Conservation (phyloP, 805 yeast species). For the Metschnikowia borealis region DNA sequence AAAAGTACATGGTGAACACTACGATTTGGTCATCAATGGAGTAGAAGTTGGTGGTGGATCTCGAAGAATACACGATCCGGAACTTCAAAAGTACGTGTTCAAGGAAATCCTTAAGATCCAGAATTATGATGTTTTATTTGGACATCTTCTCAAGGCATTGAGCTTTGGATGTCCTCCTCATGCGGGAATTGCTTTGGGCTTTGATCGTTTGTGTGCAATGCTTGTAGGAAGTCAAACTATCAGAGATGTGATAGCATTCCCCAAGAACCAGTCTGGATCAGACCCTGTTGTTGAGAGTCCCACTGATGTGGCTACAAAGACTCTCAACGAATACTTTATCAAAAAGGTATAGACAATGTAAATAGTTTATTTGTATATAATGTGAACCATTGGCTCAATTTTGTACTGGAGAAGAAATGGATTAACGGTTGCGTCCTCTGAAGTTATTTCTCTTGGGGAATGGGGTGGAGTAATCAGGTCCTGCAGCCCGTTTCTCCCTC, state of each 20-base stretch:
- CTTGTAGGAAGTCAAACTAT: constrained; percentile 71
- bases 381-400: neutral
- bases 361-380: neutral
- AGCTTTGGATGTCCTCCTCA: constrained; percentile 97
- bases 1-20: constrained; percentile 80
- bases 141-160: constrained; percentile 79
- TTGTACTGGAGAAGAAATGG: neutral
- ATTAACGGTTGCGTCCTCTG: constrained; percentile 12
- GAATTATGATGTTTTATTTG: constrained; percentile 64
- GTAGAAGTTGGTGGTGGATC: constrained; percentile 98
- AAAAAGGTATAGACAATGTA: constrained; percentile 4
- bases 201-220: constrained; percentile 92
- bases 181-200: constrained; percentile 94
- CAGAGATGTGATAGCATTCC: constrained; percentile 93
- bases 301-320: constrained; percentile 49
- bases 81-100: constrained; percentile 70
- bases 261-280: constrained; percentile 83
- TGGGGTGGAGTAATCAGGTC: constrained; percentile 13
- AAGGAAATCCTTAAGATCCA: constrained; percentile 56
- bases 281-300: constrained; percentile 92
- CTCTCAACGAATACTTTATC: constrained; percentile 55
- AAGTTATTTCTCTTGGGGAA: constrained; percentile 8
- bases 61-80: constrained; percentile 85
- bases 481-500: constrained; percentile 22
- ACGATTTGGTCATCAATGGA: constrained; percentile 90